Base-by-base conservation (phyloP, 495 filamentous ascomycete genomes). In the Aspergillus sparsus region DNA sequence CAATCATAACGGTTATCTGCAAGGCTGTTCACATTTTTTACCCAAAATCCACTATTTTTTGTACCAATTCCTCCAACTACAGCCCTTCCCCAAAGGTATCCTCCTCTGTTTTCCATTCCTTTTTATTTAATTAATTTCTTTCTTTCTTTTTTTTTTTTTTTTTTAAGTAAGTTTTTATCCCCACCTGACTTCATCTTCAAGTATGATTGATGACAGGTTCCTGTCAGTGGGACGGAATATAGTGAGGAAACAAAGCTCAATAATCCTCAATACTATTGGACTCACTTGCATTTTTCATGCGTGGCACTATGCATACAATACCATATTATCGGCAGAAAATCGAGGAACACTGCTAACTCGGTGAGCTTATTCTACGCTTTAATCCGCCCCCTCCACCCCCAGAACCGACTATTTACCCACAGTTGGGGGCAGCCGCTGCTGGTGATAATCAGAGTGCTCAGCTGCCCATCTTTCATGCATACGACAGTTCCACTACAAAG, bases 391-490 rank as follows among this genome's bases (percentile, higher is more conserved):
- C 16, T 15, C 18, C 21, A 27, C 21, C 45, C 45, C 45, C 27
- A 52, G 31, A 58, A 35, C 47, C 13, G 33, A 41, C 41, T n/a
- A 39, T 41, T 58, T 33, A 46, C 41, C 46, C 46, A 51, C 46
- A 36, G 42, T 42, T 39, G 53, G 52, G 58, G 16, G 57, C 31
- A 10, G n/a, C 7, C 52, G 15, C 47, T 45, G 41, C 55, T 49
- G 34, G 46, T 32, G 18, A 59, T 36, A 47, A 47, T 59, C 53
- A 51, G 27, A 42, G 18, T 64, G 66, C 63, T 68, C 66, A 68
- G 66, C 66, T 68, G 66, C 62, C 62, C 61, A 60, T 55, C 62
- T 61, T 61, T 53, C 62, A 56, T 65, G 66, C 66, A 65, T 16
- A 41, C 21, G 53, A 55, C 64, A 45, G 62, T 68, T 63, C 66